Evolutionary conservation across 768 basidiomycete species (phyloP).

Genomic region (Phylloporus arenicola): DNA sequence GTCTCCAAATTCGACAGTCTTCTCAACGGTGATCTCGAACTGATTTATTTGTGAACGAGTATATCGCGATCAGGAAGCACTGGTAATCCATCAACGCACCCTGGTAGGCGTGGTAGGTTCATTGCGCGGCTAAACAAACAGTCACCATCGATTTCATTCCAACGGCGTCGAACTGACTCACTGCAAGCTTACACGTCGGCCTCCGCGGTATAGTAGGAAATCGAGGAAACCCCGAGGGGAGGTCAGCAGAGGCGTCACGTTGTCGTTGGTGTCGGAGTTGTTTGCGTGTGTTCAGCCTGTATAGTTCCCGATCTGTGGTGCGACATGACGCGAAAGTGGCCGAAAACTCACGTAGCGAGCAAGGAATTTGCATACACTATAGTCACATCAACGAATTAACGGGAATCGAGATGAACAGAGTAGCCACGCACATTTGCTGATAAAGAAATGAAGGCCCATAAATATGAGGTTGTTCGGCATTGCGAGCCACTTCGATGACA

Average conservation of each 20-base stretch:
- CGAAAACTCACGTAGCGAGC: conserved; percentile 35
- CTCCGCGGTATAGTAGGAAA: conserved; percentile 17
- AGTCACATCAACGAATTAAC: neutral
- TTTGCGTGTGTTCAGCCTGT: conserved; percentile 36
- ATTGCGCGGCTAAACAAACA: conserved; percentile 8
- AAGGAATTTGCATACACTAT: conserved; percentile 49
- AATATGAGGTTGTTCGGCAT: conserved; percentile 47
- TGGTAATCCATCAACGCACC: conserved; percentile 6
- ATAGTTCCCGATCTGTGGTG: neutral
- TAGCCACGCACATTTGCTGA: conserved; percentile 41
- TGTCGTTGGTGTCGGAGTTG: conserved; percentile 27
- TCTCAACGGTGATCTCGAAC: conserved; percentile 29
- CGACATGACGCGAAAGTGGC: neutral
- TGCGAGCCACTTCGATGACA: conserved; percentile 36
- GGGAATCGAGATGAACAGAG: neutral
- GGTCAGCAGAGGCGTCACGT: conserved; percentile 26
- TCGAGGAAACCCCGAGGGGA: conserved; percentile 24
- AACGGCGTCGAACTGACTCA: conserved; percentile 3
- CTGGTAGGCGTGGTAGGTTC: conserved; percentile 10
- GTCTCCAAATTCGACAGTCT: conserved; percentile 23
- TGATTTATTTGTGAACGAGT: neutral
- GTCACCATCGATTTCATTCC: neutral
- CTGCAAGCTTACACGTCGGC: conserved; percentile 3
- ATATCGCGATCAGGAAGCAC: neutral
- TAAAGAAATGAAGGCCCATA: conserved; percentile 49